Percentiles rank a stretch among this genome's conserved stretches.
These are phyloP conservation scores for Panicum virgatum DNA, from an alignment of 202 grass and related monocot species.

Conservation along the genomic window DNA sequence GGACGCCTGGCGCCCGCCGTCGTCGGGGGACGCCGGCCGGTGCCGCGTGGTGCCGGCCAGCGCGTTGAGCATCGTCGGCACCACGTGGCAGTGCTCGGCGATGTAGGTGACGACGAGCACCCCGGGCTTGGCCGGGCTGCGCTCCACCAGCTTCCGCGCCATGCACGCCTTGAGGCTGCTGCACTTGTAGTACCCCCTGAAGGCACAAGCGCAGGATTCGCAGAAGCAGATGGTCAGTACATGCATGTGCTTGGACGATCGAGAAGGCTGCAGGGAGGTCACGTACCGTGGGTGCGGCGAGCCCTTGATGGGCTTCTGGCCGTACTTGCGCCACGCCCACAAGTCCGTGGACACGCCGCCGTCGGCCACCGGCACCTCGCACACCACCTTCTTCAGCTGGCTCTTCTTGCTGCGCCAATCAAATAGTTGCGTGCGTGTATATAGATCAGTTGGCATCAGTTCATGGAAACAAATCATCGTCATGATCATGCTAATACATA, in stretches of 20 bases:
- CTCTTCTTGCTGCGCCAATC: slow-evolving; percentile 57
- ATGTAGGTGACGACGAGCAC: slow-evolving; percentile 78
- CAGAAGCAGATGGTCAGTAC: not conserved
- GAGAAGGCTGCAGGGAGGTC: not conserved
- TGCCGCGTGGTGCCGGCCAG: slow-evolving; percentile 57
- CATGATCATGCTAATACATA: not conserved
- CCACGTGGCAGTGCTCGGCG: slow-evolving; percentile 76
- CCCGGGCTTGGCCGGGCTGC: slow-evolving; percentile 57
- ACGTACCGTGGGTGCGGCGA: slow-evolving; percentile 70
- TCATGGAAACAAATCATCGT: not conserved
- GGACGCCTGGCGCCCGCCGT: too few relatives aligned
- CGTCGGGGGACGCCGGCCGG: slow-evolving; percentile 10
- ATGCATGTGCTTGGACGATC: not conserved
- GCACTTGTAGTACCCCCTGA: slow-evolving; percentile 85
- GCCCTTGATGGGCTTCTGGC: slow-evolving; percentile 87
- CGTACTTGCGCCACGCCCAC: slow-evolving; percentile 95
- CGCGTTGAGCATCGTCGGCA: slow-evolving; percentile 57
- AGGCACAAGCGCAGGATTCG: not conserved
- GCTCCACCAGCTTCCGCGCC: slow-evolving; percentile 84
- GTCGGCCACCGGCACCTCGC: slow-evolving; percentile 48
- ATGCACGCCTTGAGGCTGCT: slow-evolving; percentile 77
- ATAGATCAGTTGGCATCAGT: not conserved
- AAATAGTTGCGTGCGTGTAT: too few relatives aligned
- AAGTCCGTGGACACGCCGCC: slow-evolving; percentile 64
- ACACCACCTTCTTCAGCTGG: slow-evolving; percentile 78